Conservation (phyloP, 768 basidiomycete genomes). For the Galerina marginata region DNA sequence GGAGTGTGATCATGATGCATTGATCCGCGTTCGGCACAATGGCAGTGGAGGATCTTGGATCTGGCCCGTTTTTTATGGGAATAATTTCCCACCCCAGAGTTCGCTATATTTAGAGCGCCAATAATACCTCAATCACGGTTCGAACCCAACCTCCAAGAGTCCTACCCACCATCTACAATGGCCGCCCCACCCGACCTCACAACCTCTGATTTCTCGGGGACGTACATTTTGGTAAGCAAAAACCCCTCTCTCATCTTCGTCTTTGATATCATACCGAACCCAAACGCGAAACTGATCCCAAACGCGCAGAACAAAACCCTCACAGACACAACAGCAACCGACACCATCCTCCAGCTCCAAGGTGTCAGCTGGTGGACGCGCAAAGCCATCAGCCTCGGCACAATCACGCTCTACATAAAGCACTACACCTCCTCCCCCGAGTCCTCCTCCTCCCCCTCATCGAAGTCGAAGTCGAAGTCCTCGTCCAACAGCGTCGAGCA, state of each 20-base stretch:
- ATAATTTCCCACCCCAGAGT: too few species aligned
- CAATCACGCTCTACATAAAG: slow-evolving; percentile 67
- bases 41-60: too few species aligned
- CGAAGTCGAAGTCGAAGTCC: slow-evolving; percentile 13
- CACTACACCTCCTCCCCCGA: slow-evolving; percentile 63
- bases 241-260: not conserved
- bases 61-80: too few species aligned
- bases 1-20: too few species aligned
- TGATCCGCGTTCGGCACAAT: too few species aligned
- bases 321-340: slow-evolving; percentile 54
- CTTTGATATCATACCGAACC: slow-evolving; percentile 13
- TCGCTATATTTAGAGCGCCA: not conserved
- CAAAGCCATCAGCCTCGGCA: slow-evolving; percentile 60
- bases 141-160: not conserved
- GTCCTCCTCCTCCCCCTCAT: slow-evolving; percentile 24
- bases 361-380: slow-evolving; percentile 78
- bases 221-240: slow-evolving; percentile 59
- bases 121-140: not conserved
- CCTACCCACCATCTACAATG: slow-evolving; percentile 45
- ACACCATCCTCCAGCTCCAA: slow-evolving; percentile 70
- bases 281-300: not conserved
- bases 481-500: slow-evolving; percentile 63
- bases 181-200: slow-evolving; percentile 66
- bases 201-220: slow-evolving; percentile 65
- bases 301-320: slow-evolving; percentile 67